phyloP scores from a whole-genome alignment of 768 basidiomycete genomes.

The Hemileccinum impolitum region DNA sequence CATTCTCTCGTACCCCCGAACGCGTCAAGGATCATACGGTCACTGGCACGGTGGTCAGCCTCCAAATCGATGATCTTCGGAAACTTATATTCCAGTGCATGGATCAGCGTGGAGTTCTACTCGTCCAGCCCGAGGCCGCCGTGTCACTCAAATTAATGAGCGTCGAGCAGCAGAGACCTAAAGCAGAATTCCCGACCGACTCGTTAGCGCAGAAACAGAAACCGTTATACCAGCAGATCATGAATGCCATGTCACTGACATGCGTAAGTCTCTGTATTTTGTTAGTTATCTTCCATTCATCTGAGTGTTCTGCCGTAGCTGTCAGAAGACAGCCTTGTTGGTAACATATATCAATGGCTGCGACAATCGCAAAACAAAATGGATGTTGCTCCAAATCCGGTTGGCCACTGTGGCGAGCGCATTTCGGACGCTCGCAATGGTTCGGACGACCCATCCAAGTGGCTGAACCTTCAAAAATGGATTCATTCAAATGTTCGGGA shows the following conservation, averaged over 20 bases:
- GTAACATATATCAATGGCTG: background rate
- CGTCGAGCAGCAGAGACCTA: conserved; percentile 15
- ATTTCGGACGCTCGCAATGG: no score
- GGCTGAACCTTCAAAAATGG: conserved; percentile 14
- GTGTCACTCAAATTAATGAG: background rate
- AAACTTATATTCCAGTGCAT: conserved; percentile 31
- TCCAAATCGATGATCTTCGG: conserved; percentile 19
- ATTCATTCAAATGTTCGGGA: conserved; percentile 12
- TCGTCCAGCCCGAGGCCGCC: background rate
- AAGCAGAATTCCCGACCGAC: conserved; percentile 29
- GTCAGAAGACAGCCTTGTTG: background rate
- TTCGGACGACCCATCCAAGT: conserved; percentile 1
- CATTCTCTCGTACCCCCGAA: conserved; percentile 14
- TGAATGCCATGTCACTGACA: background rate
- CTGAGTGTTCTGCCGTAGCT: background rate
- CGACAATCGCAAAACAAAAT: no score
- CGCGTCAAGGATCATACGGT: conserved; percentile 5
- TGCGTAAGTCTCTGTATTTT: background rate
- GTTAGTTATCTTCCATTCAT: conserved; percentile 7
- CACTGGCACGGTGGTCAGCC: no score
- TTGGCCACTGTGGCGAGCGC: no score
- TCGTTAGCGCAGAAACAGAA: conserved; percentile 5
- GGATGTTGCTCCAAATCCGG: conserved; percentile 16
- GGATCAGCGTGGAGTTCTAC: conserved; percentile 1
- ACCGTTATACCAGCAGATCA: background rate